Base-by-base conservation (phyloP, 2,329 filamentous ascomycete genomes). In the Tolypocladium tropicale region DNA sequence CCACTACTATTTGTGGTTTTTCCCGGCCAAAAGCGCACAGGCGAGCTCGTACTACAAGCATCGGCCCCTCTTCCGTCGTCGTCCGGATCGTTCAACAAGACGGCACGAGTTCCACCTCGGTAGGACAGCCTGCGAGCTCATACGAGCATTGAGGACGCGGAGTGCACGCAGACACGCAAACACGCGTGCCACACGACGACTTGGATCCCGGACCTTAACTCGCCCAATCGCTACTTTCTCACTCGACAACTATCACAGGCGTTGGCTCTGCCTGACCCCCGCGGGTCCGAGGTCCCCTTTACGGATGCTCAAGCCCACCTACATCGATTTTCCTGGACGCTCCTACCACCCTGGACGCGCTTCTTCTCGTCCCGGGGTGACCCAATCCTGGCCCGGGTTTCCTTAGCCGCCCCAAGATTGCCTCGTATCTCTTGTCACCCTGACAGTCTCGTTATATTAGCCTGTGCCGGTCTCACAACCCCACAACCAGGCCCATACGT, bases 401-500 rank as follows among this genome's bases (percentile, higher is more conserved):
- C 52, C 51, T 50, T 54, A 41, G 39, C 52, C n/a, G 41, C 54
- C 53, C 51, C 56, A 58, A 54, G 43, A 57, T 55, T 58, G 48
- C 39, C 43, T 50, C 53, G 46, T 52, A 39, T 43, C 41, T 56
- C 41, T 25, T 48, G 28, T 30, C n/a, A 33, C 51, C 39, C 33
- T 30, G 53, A 46, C 53, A 16, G 36, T 56, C 55, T 53, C 28
- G 16, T 46, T 41, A 52, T 54, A 55, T 53, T 52, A 55, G 53
- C 58, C 53, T 36, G 32, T 36, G 54, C 54, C 48, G 51, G 58
- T 55, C 56, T 54, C 58, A 56, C 53, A 55, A 37, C 54, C 56
- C 56, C 58, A 56, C 53, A 55, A 33, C 43, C 37, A 30, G 39
- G n/a, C 52, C 50, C 36, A 51, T 37, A 28, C 48, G 48, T 25